These are phyloP conservation scores for Lyophyllum shimeji DNA, from an alignment of 768 basidiomycete species.

Conservation along the genomic window DNA sequence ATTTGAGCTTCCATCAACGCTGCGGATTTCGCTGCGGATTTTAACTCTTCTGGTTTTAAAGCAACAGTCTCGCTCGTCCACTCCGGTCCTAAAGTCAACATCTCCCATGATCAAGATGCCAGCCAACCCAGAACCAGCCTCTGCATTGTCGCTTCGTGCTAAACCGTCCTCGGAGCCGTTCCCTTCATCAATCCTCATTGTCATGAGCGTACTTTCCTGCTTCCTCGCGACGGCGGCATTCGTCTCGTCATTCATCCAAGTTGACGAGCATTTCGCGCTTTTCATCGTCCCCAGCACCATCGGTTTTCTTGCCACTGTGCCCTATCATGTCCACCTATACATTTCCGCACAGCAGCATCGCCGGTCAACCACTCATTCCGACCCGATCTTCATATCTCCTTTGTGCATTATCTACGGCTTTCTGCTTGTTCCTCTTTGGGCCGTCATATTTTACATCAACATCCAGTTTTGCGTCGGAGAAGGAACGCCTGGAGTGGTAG, in stretches of 20 bases:
- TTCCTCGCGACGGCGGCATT: slow-evolving; percentile 6
- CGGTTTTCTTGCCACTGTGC: slow-evolving; percentile 9
- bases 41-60: background rate
- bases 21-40: background rate
- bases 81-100: background rate
- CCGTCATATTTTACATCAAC: slow-evolving; percentile 3
- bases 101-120: background rate
- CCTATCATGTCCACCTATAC: slow-evolving; percentile 10
- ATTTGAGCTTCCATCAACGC: background rate
- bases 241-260: slow-evolving; percentile 1
- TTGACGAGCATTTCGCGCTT: background rate
- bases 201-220: slow-evolving; percentile 14
- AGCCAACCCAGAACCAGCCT: background rate
- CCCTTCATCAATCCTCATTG: slow-evolving; percentile 12
- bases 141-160: background rate
- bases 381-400: slow-evolving; percentile 6
- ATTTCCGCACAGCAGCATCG: slow-evolving; percentile 2
- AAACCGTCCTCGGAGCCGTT: background rate
- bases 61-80: background rate
- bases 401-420: slow-evolving; percentile 5
- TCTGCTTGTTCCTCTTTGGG: slow-evolving; percentile 5
- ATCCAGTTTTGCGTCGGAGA: slow-evolving; percentile 10
- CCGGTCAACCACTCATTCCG: background rate
- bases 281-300: slow-evolving; percentile 11
- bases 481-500: background rate